Conservation (phyloP, 805 yeast genomes). For the Wickerhamomyces alni region DNA sequence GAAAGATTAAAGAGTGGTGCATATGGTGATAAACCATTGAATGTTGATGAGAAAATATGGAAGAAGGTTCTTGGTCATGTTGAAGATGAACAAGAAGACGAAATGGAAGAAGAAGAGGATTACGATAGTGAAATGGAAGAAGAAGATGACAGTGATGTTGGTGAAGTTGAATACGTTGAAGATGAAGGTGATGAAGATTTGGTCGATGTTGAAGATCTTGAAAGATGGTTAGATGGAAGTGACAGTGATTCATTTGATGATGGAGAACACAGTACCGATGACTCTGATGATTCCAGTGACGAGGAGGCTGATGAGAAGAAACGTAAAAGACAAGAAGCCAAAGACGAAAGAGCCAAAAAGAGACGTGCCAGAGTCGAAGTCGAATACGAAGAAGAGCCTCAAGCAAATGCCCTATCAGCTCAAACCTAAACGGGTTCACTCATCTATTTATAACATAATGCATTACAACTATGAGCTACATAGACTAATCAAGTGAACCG, state of each 20-base stretch:
- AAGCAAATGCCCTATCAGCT: conserved; percentile 14
- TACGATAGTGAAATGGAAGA: conserved; percentile 44
- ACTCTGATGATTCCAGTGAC: conserved; percentile 32
- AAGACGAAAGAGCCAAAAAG: conserved; percentile 35
- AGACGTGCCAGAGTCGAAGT: conserved; percentile 74
- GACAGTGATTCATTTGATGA: conserved; percentile 33
- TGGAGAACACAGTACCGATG: conserved; percentile 26
- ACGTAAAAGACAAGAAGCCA: conserved; percentile 29
- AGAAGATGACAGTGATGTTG: conserved; percentile 51
- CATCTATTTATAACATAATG: neutral
- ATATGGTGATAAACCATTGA: conserved; percentile 95
- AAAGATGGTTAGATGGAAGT: conserved; percentile 71
- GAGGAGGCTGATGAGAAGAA: conserved; percentile 30
- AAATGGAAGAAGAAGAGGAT: conserved; percentile 43
- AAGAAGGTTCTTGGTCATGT: conserved; percentile 83
- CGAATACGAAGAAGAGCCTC: conserved; percentile 75
- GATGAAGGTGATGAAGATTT: conserved; percentile 89
- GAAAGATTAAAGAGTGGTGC: conserved; percentile 97
- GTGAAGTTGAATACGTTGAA: conserved; percentile 84
- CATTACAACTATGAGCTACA: too few species aligned
- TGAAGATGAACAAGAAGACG: conserved; percentile 58
- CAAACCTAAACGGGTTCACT: neutral
- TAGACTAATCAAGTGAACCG: too few species aligned
- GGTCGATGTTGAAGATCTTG: conserved; percentile 90
- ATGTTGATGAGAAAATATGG: conserved; percentile 96